phyloP scores from a whole-genome alignment of 2,329 filamentous ascomycete species.

The Trichophaea hybrida region DNA sequence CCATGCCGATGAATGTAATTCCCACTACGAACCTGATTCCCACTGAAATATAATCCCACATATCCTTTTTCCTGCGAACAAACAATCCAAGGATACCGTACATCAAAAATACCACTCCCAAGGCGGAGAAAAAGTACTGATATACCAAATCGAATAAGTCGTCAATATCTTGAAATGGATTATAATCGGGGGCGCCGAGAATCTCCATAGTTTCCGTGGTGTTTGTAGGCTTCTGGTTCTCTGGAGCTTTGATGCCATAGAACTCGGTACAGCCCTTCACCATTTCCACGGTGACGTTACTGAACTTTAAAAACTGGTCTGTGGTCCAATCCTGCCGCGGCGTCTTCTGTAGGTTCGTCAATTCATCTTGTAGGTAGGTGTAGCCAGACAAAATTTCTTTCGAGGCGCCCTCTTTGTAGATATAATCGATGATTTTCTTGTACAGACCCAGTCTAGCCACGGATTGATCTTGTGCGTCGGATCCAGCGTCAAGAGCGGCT shows the following conservation, averaged over 20 bases:
- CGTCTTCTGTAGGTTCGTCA: neutral
- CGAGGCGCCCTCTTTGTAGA: constrained; percentile 14
- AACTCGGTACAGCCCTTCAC: constrained; percentile 21
- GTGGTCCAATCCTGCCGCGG: neutral
- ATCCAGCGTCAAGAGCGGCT: constrained; percentile 23
- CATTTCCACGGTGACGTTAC: constrained; percentile 14
- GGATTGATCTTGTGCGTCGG: constrained; percentile 26
- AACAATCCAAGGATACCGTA: constrained; percentile 31
- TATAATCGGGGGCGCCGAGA: neutral
- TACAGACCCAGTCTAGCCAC: constrained; percentile 26
- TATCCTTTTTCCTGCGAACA: constrained; percentile 32
- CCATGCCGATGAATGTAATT: constrained; percentile 27
- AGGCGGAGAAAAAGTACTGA: constrained; percentile 31
- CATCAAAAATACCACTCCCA: constrained; percentile 27
- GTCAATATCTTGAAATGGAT: constrained; percentile 15
- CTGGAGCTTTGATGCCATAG: constrained; percentile 24
- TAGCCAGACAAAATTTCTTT: constrained; percentile 13
- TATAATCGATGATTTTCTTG: neutral
- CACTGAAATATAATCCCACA: constrained; percentile 32
- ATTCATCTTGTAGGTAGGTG: neutral
- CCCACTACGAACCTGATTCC: constrained; percentile 28
- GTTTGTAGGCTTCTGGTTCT: neutral
- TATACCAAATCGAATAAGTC: constrained; percentile 32
- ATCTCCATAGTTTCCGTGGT: constrained; percentile 6
- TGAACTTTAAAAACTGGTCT: neutral